Evolutionary conservation across 2,329 filamentous ascomycete genomes (phyloP).

Genomic region (Leptographium wingfieldii): DNA sequence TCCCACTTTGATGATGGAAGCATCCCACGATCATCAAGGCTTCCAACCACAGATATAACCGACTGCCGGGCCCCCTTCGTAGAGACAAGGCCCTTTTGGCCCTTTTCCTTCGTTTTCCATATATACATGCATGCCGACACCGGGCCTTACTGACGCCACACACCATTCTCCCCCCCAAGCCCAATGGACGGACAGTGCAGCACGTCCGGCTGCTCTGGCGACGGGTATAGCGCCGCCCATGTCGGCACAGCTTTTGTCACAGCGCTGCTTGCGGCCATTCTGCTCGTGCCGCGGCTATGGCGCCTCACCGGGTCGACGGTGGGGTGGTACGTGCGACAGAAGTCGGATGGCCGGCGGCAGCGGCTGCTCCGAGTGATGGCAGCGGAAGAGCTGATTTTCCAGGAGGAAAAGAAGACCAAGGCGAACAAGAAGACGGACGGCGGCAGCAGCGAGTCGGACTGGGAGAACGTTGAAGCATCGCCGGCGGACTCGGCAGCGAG

Average conservation of each 20-base stretch:
- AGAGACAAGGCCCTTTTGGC: background rate
- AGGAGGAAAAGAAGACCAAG: conserved; percentile 22
- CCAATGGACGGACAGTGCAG: background rate
- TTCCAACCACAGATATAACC: background rate
- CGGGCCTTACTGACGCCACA: background rate
- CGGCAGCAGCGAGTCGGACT: conserved; percentile 43
- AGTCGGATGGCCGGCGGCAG: conserved; percentile 48
- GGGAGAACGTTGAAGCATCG: conserved; percentile 53
- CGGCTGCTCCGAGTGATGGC: conserved; percentile 41
- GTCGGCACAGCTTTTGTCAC: conserved; percentile 1
- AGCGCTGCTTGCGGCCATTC: conserved; percentile 15
- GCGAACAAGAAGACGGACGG: conserved; percentile 15
- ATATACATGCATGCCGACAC: background rate
- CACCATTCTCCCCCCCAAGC: background rate
- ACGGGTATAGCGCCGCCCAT: background rate
- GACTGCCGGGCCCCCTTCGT: background rate
- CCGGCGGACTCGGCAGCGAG: conserved; percentile 22
- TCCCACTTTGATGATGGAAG: background rate
- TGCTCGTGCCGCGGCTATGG: conserved; percentile 25
- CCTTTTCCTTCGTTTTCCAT: background rate
- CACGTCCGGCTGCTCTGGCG: background rate
- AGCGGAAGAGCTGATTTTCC: conserved; percentile 29
- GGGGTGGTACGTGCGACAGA: conserved; percentile 50
- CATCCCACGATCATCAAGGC: background rate
- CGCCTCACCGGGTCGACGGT: conserved; percentile 28